These are phyloP conservation scores for Lentinula sp. DNA, from an alignment of 768 basidiomycete genomes.

Conservation along the genomic window DNA sequence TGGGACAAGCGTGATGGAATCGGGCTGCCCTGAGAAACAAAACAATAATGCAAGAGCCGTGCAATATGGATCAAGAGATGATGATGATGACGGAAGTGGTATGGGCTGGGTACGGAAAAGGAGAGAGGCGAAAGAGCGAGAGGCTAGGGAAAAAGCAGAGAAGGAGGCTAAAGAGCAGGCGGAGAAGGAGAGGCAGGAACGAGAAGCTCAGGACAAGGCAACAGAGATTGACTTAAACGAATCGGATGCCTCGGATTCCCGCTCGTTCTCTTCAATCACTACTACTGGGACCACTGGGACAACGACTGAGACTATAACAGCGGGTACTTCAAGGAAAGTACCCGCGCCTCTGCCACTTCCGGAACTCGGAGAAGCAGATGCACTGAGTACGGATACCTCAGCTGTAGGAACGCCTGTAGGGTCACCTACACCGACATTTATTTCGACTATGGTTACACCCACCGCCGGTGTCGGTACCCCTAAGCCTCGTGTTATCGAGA, in stretches of 20 bases:
- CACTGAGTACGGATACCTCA: neutral
- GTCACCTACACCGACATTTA: neutral
- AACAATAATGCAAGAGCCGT: constrained; percentile 14
- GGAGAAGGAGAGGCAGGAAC: constrained; percentile 16
- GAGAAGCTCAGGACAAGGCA: constrained; percentile 1
- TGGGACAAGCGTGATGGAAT: constrained; percentile 10
- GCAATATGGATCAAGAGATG: constrained; percentile 29
- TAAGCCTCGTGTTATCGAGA: neutral
- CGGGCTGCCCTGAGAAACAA: constrained; percentile 13
- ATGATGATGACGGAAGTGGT: constrained; percentile 80
- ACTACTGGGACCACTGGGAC: constrained; percentile 8
- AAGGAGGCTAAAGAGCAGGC: constrained; percentile 22
- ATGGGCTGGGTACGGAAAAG: constrained; percentile 77
- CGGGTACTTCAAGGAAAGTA: neutral
- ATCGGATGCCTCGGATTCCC: constrained; percentile 7
- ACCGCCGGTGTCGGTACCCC: neutral
- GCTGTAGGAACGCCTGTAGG: neutral
- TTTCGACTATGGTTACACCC: neutral
- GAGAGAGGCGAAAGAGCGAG: constrained; percentile 20
- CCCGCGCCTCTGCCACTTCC: constrained; percentile 1
- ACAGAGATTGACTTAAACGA: constrained; percentile 13
- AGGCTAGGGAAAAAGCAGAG: constrained; percentile 44
- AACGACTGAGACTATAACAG: constrained; percentile 3
- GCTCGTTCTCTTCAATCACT: constrained; percentile 10
- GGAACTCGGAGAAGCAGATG: neutral